Percentiles rank a stretch among this genome's conserved stretches.
Evolutionary conservation across 768 basidiomycete genomes (phyloP).

Genomic region (Pisolithus sp.): DNA sequence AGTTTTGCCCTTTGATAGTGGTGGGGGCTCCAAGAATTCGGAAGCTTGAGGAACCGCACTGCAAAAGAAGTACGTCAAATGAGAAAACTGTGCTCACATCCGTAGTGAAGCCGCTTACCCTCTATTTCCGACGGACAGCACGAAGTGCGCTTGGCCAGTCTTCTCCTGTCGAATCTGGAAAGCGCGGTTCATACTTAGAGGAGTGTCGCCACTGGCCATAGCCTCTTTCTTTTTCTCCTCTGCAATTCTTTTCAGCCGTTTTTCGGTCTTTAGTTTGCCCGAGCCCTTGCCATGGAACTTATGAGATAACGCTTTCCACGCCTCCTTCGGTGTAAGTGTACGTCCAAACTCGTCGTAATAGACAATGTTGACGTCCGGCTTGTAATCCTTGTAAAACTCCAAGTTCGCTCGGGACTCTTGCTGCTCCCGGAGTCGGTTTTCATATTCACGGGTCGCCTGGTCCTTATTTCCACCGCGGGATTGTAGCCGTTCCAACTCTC

Average conservation of each 20-base stretch:
- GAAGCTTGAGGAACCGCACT: constrained; percentile 84
- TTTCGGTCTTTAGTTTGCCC: constrained; percentile 96
- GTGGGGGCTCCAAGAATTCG: constrained; percentile 76
- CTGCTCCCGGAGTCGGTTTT: constrained; percentile 87
- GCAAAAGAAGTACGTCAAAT: constrained; percentile 4
- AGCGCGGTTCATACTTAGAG: constrained; percentile 88
- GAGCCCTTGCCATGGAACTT: constrained; percentile 98
- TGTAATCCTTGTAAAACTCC: constrained; percentile 88
- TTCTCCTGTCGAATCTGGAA: constrained; percentile 93
- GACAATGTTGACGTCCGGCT: constrained; percentile 92
- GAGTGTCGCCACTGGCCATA: constrained; percentile 94
- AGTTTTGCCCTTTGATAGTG: constrained; percentile 76
- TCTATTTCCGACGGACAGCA: constrained; percentile 88
- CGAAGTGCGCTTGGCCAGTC: constrained; percentile 93
- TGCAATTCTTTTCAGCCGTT: constrained; percentile 92
- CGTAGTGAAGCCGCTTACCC: constrained; percentile 46
- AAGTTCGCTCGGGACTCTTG: constrained; percentile 79
- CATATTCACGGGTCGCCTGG: constrained; percentile 90
- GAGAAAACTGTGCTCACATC: constrained; percentile 1
- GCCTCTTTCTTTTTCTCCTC: constrained; percentile 93
- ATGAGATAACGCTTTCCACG: constrained; percentile 97
- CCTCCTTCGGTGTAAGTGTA: constrained; percentile 84
- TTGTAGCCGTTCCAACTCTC: constrained; percentile 74
- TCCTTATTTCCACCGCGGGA: constrained; percentile 80
- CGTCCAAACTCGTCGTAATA: constrained; percentile 97